Conservation (phyloP, 2,329 filamentous ascomycete species). For the Nigrospora sphaerica region DNA sequence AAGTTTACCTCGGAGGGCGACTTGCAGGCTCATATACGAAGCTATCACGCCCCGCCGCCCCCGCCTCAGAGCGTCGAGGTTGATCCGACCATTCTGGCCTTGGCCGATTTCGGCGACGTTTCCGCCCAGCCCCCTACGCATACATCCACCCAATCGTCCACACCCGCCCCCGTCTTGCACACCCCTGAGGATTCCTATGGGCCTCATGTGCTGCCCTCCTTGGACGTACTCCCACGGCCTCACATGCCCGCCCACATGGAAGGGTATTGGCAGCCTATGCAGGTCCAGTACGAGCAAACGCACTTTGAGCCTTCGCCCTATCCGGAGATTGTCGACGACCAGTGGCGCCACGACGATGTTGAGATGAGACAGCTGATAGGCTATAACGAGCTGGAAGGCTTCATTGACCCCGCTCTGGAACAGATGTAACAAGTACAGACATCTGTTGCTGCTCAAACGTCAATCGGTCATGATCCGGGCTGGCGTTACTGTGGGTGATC, state of each 20-base stretch:
- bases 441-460: slow-evolving; percentile 17
- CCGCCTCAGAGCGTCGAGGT: neutral
- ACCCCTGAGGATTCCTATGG: too few species aligned
- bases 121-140: neutral
- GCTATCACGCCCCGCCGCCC: slow-evolving; percentile 12
- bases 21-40: slow-evolving; percentile 36
- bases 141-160: neutral
- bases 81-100: neutral
- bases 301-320: slow-evolving; percentile 16
- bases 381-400: slow-evolving; percentile 10
- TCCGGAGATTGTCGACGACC: slow-evolving; percentile 24
- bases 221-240: too few species aligned
- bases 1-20: slow-evolving; percentile 45
- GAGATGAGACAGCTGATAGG: slow-evolving; percentile 32
- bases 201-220: too few species aligned
- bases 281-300: slow-evolving; percentile 9
- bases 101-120: neutral
- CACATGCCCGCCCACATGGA: neutral
- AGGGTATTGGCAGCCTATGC: slow-evolving; percentile 1
- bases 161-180: neutral
- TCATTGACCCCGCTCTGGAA: neutral
- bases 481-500: too few species aligned
- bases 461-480: neutral
- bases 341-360: slow-evolving; percentile 36
- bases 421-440: slow-evolving; percentile 14